Base-by-base conservation (phyloP, 2,329 filamentous ascomycete genomes). In the Huntiella decipiens region DNA sequence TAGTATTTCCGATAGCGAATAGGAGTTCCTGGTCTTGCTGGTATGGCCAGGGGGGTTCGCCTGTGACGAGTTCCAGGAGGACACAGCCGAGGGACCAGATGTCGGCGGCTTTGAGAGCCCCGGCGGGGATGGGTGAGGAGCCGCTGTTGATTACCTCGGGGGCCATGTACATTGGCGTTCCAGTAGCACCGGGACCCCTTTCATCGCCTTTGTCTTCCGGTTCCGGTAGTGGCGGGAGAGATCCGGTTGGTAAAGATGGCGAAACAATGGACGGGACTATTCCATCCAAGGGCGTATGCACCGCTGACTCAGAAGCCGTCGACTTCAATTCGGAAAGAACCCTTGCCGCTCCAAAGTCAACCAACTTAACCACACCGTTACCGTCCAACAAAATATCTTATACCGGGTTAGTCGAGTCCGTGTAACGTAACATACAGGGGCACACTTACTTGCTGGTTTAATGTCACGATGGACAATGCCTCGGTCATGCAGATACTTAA, bases 131-230 rank as follows among this genome's bases (percentile, higher is more conserved):
- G 11, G 44, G 31, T 11, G 33, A 19, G 10, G 77, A 67, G 58
- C 77, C 78, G 47, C 91, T 91, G 56, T 87, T 92, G 66, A 98
- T 96, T 36, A 95, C 85, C 66, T 98, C 91, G 4, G 91, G 91
- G 5, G 91, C 96, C 91, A 98, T 98, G 68, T 98, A 98, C 91
- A 98, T 98, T 2, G 91, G 91, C 8, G 91, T 98, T 54, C 91
- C 91, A 15, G 87, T 94, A 79, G 96, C 95, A 13, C 44, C 47
- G 15, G 86, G 82, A 61, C 93, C 82, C 47, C 76, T 70, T 8
- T 13, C 32, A 12, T 28, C 39, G 1, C n/a, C 78, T 62, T 54
- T 77, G 72, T 11, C 56, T 54, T 11, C 55, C 17, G 17, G n/a
- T 6, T 13, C 12, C n/a, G 39, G 19, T 10, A 31, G 11, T 28